Evolutionary conservation across 73 alveolate species (phyloP), one percentile per base, ranked within the genome.

Genomic region (Stentor coeruleus): DNA sequence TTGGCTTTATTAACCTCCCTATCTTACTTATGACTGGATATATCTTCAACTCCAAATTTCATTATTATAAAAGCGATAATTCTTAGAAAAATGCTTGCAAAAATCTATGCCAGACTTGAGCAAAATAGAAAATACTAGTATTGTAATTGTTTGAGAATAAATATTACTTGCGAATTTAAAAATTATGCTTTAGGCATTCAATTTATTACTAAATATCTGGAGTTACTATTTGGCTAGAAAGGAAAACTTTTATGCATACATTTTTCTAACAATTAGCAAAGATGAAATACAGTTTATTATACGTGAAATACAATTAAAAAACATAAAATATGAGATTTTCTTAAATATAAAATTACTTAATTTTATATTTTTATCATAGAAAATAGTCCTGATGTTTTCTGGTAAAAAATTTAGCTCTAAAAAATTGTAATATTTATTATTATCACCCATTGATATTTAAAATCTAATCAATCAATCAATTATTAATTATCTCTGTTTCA

Each of bases 21-120:
- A 76, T 92, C 97, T 2, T 90, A 79, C 39, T 66, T 81, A 77
- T 87, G 90, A 59, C 97, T 74, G 59, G 74, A 31, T 38, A 58
- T 66, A 59, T 90, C 99, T 91, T 97, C 99, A 31, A 86, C 80
- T 26, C 94, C 97, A 83, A 96, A 99, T 84, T 97, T 97, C 26
- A 97, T 77, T 99, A 96, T 96, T 40, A 98, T 91, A 79, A 95
- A 93, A 4, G 89, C 74, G 49, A 95, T 87, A 57, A 95, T 98
- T 74, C 88, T 89, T 3, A 91, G 92, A 87, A 95, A 95, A 6
- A 97, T 95, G 11, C 97, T 98, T 4, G 89, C 90, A 96, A 95
- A 93, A 81, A 97, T 87, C 3, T 91, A 93, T 3, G 98, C 95
- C n/a, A 49, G 35, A 82, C 89, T 95, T 41, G 99, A 98, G 59